Evolutionary conservation across 202 grass and related monocot genomes (phyloP), one percentile per base, ranked within the genome.

Genomic region (Musa balbisiana): DNA sequence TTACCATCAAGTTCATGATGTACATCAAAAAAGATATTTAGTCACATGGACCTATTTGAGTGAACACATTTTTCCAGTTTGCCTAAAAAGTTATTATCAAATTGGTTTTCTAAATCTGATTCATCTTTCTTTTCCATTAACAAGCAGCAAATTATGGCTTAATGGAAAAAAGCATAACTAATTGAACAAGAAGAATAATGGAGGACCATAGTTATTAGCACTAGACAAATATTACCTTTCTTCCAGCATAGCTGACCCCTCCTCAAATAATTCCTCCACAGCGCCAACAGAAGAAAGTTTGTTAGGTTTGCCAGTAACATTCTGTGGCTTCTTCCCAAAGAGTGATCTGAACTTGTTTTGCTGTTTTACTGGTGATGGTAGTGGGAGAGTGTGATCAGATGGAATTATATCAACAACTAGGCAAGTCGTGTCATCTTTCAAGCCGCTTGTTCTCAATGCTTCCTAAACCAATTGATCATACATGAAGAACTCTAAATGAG

Each of bases 371-470:
- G 88, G 88, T 72, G 90, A 91, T 10, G 84, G 79, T 19, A 79
- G 83, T 68, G 71, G 82, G 73, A 86, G 80, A 77, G 67, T 76
- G 73, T 87, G 84, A 69, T 89, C 86, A 67, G 88, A 85, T 76
- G 90, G 86, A 74, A 89, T 89, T 73, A 97, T 87, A 80, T 97
- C 94, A 81, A 93, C 94, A 77, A 97, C 94, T 52, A 97, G 82
- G 53, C 94, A 97, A 67, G 94, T 97, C 12, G 94, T 97, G 75
- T 97, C 94, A 75, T 97, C 94, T 87, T 93, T 97, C 82, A 97
- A 75, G 51, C 94, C 94, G 72, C 86, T 93, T 80, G 84, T 93
- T 82, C 90, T 91, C 74, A 97, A 82, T 69, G 94, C 94, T 93
- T 97, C 86, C 90, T 97, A 77, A 17, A 84, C 49, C 60, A 72